Conservation (phyloP, 23 red algal genomes). For the Gracilariopsis chorda region DNA sequence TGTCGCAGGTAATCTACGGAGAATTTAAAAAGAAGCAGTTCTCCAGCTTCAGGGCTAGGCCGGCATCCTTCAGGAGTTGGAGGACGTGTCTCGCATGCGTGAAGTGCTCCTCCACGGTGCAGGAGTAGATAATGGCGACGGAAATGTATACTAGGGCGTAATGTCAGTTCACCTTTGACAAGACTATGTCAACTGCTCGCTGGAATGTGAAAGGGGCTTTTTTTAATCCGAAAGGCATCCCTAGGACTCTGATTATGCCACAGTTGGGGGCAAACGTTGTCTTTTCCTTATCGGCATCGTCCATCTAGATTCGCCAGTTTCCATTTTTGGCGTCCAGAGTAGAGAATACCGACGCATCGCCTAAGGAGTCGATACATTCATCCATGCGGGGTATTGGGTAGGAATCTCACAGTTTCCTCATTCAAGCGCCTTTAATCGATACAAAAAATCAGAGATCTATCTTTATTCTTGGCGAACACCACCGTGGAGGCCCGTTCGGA, state of each 20-base stretch:
- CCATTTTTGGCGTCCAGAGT: not conserved
- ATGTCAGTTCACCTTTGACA: not conserved
- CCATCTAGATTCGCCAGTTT: conserved; percentile 5
- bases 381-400: not conserved
- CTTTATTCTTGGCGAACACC: too few species aligned
- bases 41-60: not conserved
- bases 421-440: too few species aligned
- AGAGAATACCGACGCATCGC: not conserved
- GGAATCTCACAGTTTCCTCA: too few species aligned
- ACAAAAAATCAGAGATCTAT: too few species aligned
- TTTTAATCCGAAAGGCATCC: conserved; percentile 12
- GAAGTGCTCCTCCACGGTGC: not conserved
- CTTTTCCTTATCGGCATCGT: not conserved
- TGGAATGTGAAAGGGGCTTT: not conserved
- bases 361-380: conserved; percentile 30
- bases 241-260: not conserved
- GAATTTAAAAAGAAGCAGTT: not conserved
- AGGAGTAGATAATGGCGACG: not conserved
- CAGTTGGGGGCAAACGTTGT: not conserved
- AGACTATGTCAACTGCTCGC: not conserved
- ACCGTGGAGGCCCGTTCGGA: too few species aligned
- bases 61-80: not conserved
- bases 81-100: not conserved
- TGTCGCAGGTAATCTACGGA: not conserved
- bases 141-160: not conserved